Conservation (phyloP, 805 yeast species). For the Lipomyces starkeyi region DNA sequence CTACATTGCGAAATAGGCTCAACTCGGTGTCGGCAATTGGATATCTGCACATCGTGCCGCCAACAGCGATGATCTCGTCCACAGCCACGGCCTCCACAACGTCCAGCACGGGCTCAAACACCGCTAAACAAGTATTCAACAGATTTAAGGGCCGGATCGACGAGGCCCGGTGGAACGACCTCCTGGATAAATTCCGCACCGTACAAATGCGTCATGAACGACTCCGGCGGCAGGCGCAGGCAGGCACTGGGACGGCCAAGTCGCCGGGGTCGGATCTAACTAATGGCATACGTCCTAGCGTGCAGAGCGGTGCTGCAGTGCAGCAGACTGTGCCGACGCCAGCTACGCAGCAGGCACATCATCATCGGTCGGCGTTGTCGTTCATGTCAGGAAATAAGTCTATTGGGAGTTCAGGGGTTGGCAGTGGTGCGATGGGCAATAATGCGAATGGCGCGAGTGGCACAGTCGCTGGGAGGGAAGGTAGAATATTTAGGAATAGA, state of each 20-base stretch:
- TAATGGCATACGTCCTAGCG: neutral
- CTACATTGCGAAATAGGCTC: constrained; percentile 77
- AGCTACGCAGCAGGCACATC: constrained; percentile 26
- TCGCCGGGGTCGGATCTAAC: neutral
- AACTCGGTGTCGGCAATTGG: constrained; percentile 56
- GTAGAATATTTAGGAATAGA: constrained; percentile 4
- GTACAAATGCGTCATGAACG: constrained; percentile 55
- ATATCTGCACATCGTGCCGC: constrained; percentile 43
- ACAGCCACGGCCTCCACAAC: constrained; percentile 37
- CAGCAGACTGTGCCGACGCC: neutral
- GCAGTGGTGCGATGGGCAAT: neutral
- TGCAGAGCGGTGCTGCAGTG: neutral
- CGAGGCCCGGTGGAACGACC: constrained; percentile 50
- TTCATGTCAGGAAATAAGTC: constrained; percentile 27
- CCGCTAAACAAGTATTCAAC: constrained; percentile 28
- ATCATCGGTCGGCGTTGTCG: constrained; percentile 32
- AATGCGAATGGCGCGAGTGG: neutral
- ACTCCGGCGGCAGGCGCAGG: constrained; percentile 27
- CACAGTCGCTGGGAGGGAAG: neutral
- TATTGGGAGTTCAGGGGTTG: neutral
- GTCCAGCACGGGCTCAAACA: constrained; percentile 8
- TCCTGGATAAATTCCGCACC: constrained; percentile 56
- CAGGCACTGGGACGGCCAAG: neutral
- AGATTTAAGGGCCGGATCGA: constrained; percentile 34
- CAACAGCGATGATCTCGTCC: constrained; percentile 16